phyloP scores from a whole-genome alignment of 768 basidiomycete species.

The Gautieria morchelliformis region DNA sequence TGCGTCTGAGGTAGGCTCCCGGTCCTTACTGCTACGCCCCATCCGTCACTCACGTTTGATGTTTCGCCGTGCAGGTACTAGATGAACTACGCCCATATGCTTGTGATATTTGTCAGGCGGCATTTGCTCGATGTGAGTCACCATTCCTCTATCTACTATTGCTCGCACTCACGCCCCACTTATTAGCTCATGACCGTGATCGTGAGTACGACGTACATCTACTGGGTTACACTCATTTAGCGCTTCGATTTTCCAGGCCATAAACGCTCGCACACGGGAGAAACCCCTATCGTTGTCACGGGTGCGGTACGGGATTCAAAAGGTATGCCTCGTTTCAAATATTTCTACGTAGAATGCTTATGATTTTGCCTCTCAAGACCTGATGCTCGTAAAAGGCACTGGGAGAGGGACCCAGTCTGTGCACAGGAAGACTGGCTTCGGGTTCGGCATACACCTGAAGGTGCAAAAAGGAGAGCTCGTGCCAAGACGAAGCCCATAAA shows the following conservation, averaged over 20 bases:
- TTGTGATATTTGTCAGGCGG: slow-evolving; percentile 9
- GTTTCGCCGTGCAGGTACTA: background rate
- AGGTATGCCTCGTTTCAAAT: background rate
- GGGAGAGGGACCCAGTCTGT: slow-evolving; percentile 8
- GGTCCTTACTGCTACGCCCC: background rate
- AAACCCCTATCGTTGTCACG: slow-evolving; percentile 9
- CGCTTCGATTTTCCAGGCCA: background rate
- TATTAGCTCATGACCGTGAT: slow-evolving; percentile 5
- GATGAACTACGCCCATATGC: slow-evolving; percentile 7
- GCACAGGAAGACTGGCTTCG: slow-evolving; percentile 9
- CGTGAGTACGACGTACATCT: background rate
- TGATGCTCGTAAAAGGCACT: slow-evolving; percentile 8
- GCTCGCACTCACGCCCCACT: background rate
- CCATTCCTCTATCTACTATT: background rate
- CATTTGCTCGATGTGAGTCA: slow-evolving; percentile 6
- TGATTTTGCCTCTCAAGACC: background rate
- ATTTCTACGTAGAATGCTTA: background rate
- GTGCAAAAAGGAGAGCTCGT: slow-evolving; percentile 7
- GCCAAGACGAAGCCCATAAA: slow-evolving; percentile 7
- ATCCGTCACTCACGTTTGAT: background rate
- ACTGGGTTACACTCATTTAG: background rate
- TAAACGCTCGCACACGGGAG: slow-evolving; percentile 9
- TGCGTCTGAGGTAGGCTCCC: slow-evolving; percentile 1
- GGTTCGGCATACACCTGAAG: slow-evolving; percentile 7
- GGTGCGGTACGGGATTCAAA: slow-evolving; percentile 8